These are phyloP conservation scores for Elsinoe batatas DNA, from an alignment of 2,329 filamentous ascomycete species.

Conservation along the genomic window DNA sequence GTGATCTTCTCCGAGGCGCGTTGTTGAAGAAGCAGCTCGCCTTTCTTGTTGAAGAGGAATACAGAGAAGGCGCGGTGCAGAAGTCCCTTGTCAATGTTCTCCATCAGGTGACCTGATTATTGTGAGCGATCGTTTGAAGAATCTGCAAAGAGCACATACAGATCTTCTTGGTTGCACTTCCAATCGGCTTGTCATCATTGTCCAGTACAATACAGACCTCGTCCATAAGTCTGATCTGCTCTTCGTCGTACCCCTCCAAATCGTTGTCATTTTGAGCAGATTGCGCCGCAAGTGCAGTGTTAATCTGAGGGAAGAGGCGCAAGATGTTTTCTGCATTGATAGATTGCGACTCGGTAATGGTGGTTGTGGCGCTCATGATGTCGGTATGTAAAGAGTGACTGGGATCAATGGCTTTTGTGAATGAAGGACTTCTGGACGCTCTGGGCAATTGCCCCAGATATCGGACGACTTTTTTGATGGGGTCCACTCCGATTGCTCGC, in stretches of 20 bases:
- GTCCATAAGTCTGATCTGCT: slow-evolving; percentile 97
- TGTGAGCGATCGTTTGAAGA: neutral
- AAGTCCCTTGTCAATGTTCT: slow-evolving; percentile 92
- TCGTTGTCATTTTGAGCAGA: slow-evolving; percentile 56
- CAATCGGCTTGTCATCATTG: slow-evolving; percentile 83
- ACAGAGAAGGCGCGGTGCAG: slow-evolving; percentile 96
- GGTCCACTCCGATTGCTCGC: neutral
- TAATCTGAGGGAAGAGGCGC: slow-evolving; percentile 76
- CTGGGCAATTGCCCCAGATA: slow-evolving; percentile 6
- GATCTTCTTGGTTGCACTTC: slow-evolving; percentile 94
- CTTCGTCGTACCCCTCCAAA: slow-evolving; percentile 85
- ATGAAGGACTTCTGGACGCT: neutral
- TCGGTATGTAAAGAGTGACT: neutral
- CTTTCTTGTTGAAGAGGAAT: slow-evolving; percentile 92
- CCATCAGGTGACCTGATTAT: slow-evolving; percentile 80
- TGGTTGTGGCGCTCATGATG: slow-evolving; percentile 25
- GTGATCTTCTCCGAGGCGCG: slow-evolving; percentile 95
- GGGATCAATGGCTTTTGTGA: neutral
- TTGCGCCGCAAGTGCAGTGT: slow-evolving; percentile 47
- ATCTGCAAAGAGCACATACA: slow-evolving; percentile 50
- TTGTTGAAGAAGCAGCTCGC: slow-evolving; percentile 89
- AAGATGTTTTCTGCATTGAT: slow-evolving; percentile 83
- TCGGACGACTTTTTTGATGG: slow-evolving; percentile 10
- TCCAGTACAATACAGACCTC: slow-evolving; percentile 97
- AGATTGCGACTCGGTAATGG: slow-evolving; percentile 22